Percentiles rank a stretch among this genome's conserved stretches.
Conservation (phyloP, 139 green algal genomes). For the Yamagishiella unicocca region DNA sequence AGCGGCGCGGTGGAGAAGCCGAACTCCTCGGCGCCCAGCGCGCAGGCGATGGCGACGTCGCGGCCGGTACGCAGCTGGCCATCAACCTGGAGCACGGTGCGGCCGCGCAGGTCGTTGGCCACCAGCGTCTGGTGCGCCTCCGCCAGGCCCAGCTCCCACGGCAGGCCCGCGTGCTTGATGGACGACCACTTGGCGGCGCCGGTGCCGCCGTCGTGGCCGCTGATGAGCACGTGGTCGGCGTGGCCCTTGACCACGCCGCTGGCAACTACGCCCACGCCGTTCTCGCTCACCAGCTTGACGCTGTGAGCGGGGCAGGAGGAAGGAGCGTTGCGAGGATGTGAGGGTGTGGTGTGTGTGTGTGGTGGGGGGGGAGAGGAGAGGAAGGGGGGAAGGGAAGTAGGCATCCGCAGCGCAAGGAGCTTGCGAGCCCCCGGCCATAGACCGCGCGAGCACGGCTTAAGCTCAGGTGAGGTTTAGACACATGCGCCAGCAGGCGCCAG, state of each 20-base stretch:
- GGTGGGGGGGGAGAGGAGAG: background rate
- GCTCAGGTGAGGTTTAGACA: too few species aligned
- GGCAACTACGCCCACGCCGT: conserved; percentile 94
- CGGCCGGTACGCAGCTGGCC: conserved; percentile 96
- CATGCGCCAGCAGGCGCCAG: too few species aligned
- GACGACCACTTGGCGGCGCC: conserved; percentile 89
- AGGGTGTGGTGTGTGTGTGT: background rate
- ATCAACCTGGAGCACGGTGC: conserved; percentile 89
- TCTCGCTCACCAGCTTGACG: conserved; percentile 97
- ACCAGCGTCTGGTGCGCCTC: conserved; percentile 97
- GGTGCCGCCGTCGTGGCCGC: conserved; percentile 94
- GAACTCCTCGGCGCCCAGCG: conserved; percentile 97
- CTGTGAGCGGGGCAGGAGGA: conserved; percentile 22
- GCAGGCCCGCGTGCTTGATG: conserved; percentile 87
- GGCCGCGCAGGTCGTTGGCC: conserved; percentile 95
- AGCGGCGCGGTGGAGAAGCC: conserved; percentile 96
- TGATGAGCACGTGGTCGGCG: conserved; percentile 97
- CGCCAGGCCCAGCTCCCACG: conserved; percentile 96
- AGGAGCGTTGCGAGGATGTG: background rate
- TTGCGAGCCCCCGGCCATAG: too few species aligned
- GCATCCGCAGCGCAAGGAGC: too few species aligned
- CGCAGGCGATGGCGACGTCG: conserved; percentile 88
- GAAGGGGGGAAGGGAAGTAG: too few species aligned
- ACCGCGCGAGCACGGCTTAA: too few species aligned
- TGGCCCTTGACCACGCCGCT: conserved; percentile 95